Conservation (phyloP, 2,329 filamentous ascomycete genomes). For the Juglanconis oblonga region DNA sequence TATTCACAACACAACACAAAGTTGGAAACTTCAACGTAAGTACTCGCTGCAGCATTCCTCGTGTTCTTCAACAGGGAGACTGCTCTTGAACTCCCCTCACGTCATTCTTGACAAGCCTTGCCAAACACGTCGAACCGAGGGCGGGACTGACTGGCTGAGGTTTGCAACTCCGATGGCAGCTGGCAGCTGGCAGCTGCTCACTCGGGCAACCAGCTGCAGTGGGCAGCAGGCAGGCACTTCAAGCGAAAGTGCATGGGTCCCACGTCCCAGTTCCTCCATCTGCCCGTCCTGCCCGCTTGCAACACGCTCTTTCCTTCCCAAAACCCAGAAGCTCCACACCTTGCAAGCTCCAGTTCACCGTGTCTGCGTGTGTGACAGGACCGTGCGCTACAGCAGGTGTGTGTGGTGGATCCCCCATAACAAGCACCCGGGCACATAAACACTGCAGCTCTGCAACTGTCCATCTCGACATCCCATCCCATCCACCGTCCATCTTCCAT, state of each 20-base stretch:
- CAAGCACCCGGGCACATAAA: constrained; percentile 1
- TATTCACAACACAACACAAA: not conserved
- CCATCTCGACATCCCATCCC: not conserved
- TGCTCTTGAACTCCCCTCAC: not conserved
- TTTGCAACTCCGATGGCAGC: too few relatives aligned
- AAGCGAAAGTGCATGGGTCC: not conserved
- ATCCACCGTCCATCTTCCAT: not conserved
- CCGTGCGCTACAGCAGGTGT: not conserved
- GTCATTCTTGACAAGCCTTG: not conserved
- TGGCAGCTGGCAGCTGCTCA: not conserved
- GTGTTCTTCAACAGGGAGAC: not conserved
- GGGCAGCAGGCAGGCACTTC: not conserved
- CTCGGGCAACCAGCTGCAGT: not conserved
- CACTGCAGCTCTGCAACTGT: constrained; percentile 1
- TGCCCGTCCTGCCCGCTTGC: not conserved
- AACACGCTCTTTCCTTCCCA: not conserved
- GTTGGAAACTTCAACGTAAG: not conserved
- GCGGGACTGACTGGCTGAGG: too few relatives aligned
- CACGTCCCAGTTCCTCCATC: not conserved
- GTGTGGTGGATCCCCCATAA: constrained; percentile 2
- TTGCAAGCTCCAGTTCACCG: not conserved
- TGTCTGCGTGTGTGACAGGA: not conserved
- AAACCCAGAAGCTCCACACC: not conserved
- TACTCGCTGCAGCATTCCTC: not conserved
- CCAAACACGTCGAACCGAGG: not conserved